A percentile compares a stretch with the other conserved stretches of the same genome.
These are phyloP conservation scores for Phoenix roebelenii DNA, from an alignment of 176 grass and related monocot species.

Conservation along the genomic window DNA sequence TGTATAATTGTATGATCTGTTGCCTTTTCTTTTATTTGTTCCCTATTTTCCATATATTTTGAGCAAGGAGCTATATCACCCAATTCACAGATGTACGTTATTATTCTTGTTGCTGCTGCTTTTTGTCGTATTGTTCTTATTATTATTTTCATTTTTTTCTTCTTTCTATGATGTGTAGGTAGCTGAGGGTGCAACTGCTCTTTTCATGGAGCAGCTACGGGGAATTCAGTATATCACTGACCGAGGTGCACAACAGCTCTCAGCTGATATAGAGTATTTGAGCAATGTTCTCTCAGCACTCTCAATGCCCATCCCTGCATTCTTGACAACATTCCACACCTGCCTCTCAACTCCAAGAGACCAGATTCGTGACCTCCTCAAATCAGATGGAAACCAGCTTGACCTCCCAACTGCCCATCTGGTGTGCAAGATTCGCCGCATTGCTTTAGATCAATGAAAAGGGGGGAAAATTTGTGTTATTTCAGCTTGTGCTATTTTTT, in stretches of 20 bases:
- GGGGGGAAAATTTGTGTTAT: no score
- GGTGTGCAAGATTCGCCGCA: constrained; percentile 83
- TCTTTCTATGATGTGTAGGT: constrained; percentile 34
- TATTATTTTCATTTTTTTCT: neutral
- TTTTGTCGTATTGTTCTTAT: neutral
- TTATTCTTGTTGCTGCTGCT: no score
- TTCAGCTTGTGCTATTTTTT: no score
- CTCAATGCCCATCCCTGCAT: constrained; percentile 79
- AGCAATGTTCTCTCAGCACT: constrained; percentile 87
- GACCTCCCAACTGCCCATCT: constrained; percentile 78
- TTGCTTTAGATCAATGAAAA: constrained; percentile 47
- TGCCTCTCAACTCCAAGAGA: constrained; percentile 76
- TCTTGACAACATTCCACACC: constrained; percentile 59
- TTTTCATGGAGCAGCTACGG: constrained; percentile 94
- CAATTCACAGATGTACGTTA: no score
- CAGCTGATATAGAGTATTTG: constrained; percentile 85
- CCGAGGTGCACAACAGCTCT: constrained; percentile 66
- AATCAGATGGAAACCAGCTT: constrained; percentile 48
- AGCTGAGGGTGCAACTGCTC: constrained; percentile 60
- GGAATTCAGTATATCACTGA: constrained; percentile 86
- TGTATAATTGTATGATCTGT: no score
- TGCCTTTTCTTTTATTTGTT: no score
- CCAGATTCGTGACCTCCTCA: constrained; percentile 48
- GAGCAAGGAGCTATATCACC: no score
- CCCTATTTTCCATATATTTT: no score